Evolutionary conservation across 2,329 filamentous ascomycete genomes (phyloP).

Genomic region (Cladophialophora immunda): DNA sequence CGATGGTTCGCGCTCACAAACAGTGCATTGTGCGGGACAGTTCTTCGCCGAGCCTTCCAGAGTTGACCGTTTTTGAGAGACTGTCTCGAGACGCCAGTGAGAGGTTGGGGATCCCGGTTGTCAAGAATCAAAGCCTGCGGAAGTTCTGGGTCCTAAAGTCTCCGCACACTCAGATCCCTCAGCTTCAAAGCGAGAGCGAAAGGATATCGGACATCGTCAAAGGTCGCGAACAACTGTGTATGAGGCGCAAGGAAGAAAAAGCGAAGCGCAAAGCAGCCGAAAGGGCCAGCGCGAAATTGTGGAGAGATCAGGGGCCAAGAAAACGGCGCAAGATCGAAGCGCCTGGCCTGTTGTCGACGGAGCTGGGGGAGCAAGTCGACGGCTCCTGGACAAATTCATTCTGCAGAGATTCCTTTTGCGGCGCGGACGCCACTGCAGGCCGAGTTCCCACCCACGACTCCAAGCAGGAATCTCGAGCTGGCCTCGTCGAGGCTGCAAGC

Average conservation of each 20-base stretch:
- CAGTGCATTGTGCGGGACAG: conserved; percentile 1
- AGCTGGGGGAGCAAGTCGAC: background rate
- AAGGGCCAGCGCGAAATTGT: background rate
- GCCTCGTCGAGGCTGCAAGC: no score
- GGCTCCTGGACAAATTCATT: background rate
- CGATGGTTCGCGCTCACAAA: conserved; percentile 7
- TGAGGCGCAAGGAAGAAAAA: background rate
- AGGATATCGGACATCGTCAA: background rate
- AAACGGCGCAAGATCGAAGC: background rate
- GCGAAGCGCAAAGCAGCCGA: background rate
- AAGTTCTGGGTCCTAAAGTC: background rate
- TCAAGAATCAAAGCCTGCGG: background rate
- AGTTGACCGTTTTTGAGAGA: conserved; percentile 2
- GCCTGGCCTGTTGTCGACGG: background rate
- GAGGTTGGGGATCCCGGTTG: background rate
- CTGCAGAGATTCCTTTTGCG: background rate
- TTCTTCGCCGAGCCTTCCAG: background rate
- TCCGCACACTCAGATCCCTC: background rate
- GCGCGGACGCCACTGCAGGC: no score
- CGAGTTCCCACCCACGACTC: no score
- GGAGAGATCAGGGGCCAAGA: background rate
- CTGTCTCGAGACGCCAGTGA: background rate
- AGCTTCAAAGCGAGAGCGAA: background rate
- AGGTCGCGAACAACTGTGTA: background rate
- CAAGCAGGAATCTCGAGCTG: no score